Evolutionary conservation across 257 asterid genomes (phyloP), one percentile per base, ranked within the genome.

Genomic region (Scutellaria barbata): DNA sequence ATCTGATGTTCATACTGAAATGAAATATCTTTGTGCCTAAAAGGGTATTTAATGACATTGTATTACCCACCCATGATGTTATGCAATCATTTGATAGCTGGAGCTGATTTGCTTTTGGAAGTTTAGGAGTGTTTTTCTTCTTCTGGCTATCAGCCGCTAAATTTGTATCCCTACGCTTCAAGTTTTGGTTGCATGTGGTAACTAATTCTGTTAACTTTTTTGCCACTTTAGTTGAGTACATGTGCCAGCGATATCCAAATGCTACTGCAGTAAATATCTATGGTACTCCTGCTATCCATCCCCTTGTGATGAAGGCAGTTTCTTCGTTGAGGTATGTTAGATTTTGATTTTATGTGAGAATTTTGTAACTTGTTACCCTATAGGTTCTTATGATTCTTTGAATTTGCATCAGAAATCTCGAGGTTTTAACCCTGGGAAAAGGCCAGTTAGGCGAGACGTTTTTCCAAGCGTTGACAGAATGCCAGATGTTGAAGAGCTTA

Each of bases 201-300:
- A 47, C 69, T 79, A 72, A 83, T 75, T 30, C 33, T 63, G 48
- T 22, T 14, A 45, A 22, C 5, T 78, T 46, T 39, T 71, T 58
- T 59, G 51, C 54, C 18, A 57, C 55, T 76, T 55, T 74, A 93
- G 98, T 93, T 82, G 96, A 86, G 79, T 92, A 85, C 78, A 87
- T 93, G 85, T 93, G 97, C 69, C 90, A 58, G 25, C 91, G 98
- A 46, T 90, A 90, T 77, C 97, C 98, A 66, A 93, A 90, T 78
- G 98, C 98, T 42, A 88, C 90, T 62, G 84, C 87, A 14, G 90
- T 87, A n/a, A 93, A 93, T 78, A 72, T 93, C 13, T 89, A 81
- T 74, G 97, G 95, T 68, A 73, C 93, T 65, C 95, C 90, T 72
- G 77, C 79, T 58, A 79, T 87, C 76, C 89, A 90, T 66, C 75